These are phyloP conservation scores for Phytophthora colocasiae DNA, from an alignment of 352 stramenopile species.

Conservation along the genomic window DNA sequence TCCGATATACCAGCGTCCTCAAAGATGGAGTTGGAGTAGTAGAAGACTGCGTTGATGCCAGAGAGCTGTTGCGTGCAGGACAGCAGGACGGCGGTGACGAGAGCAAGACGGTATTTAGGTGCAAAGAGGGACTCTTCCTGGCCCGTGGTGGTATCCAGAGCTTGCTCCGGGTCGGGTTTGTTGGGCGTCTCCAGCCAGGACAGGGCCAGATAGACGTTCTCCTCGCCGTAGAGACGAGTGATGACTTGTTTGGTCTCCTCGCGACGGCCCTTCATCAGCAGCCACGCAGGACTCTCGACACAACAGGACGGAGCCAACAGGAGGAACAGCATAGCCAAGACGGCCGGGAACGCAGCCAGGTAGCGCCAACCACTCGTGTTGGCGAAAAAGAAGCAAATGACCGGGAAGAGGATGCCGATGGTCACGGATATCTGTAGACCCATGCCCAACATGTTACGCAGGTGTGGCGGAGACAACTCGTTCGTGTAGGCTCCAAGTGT, in stretches of 20 bases:
- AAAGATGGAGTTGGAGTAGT: slow-evolving; percentile 23
- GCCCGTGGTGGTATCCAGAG: not conserved
- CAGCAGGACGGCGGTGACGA: slow-evolving; percentile 1
- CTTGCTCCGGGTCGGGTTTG: slow-evolving; percentile 24
- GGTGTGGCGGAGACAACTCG: slow-evolving; percentile 19
- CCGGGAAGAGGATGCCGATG: slow-evolving; percentile 20
- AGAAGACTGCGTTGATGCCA: slow-evolving; percentile 19
- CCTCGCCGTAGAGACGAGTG: slow-evolving; percentile 40
- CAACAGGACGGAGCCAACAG: slow-evolving; percentile 37
- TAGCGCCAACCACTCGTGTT: slow-evolving; percentile 45
- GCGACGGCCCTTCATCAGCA: slow-evolving; percentile 25
- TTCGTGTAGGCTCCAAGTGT: slow-evolving; percentile 25
- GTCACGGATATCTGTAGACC: slow-evolving; percentile 21
- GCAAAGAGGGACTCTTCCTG: slow-evolving; percentile 14
- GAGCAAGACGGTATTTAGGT: slow-evolving; percentile 12
- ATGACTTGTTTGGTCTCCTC: slow-evolving; percentile 30
- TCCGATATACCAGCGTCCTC: slow-evolving; percentile 18
- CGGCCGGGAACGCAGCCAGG: slow-evolving; percentile 49
- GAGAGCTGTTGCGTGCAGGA: slow-evolving; percentile 14
- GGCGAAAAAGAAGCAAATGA: slow-evolving; percentile 29
- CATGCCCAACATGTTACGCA: slow-evolving; percentile 16
- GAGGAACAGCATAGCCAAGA: slow-evolving; percentile 49
- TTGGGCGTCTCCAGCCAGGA: slow-evolving; percentile 23
- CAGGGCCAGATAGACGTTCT: slow-evolving; percentile 32
- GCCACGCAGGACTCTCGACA: slow-evolving; percentile 39